A percentile compares a stretch with the other conserved stretches of the same genome.
phyloP scores from a whole-genome alignment of 805 yeast genomes.

The Lachancea dasiensis region DNA sequence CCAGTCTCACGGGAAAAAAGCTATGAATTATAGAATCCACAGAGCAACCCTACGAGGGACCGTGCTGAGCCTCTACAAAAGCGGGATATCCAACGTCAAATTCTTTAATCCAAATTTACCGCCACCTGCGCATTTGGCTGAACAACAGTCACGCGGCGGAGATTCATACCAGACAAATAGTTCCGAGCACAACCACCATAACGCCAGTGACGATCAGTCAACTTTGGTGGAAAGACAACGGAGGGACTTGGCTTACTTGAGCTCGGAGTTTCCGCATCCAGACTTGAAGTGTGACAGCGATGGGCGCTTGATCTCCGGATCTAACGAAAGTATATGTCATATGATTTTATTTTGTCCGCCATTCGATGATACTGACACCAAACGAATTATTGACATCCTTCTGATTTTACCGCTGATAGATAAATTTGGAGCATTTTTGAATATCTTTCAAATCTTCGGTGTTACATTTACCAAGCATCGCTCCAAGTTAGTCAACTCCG shows the following conservation, averaged over 20 bases:
- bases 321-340: slow-evolving; percentile 73
- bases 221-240: slow-evolving; percentile 16
- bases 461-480: slow-evolving; percentile 30
- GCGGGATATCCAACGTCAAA: slow-evolving; percentile 45
- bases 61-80: slow-evolving; percentile 51
- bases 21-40: slow-evolving; percentile 37
- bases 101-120: slow-evolving; percentile 33
- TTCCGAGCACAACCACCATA: not conserved
- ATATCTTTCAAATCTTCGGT: slow-evolving; percentile 40
- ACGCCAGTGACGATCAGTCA: not conserved
- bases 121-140: slow-evolving; percentile 7
- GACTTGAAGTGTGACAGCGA: slow-evolving; percentile 45
- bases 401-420: slow-evolving; percentile 51
- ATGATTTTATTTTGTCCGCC: slow-evolving; percentile 53
- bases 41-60: slow-evolving; percentile 71
- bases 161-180: not conserved
- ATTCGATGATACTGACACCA: slow-evolving; percentile 29
- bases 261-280: slow-evolving; percentile 55
- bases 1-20: slow-evolving; percentile 3
- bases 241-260: slow-evolving; percentile 25
- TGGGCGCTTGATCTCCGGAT: slow-evolving; percentile 45
- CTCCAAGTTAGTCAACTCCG: slow-evolving; percentile 17
- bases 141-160: not conserved
- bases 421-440: slow-evolving; percentile 40
- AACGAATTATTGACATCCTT: slow-evolving; percentile 34